Base-by-base conservation (phyloP, 73 alveolate genomes). In the Paraurostyla sp. region DNA sequence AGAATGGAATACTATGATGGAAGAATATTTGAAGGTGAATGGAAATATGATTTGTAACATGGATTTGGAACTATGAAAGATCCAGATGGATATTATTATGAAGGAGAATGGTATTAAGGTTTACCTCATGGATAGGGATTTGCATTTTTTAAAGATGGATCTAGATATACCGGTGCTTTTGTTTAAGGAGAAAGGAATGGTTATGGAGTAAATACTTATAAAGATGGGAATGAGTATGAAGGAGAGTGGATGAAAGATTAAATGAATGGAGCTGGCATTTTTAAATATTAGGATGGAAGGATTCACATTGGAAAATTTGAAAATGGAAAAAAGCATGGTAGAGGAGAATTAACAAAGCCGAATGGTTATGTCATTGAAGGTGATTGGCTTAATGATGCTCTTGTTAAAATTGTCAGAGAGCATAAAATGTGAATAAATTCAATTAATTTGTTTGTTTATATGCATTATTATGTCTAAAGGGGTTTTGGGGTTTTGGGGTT, bases 221-320 rank as follows among this genome's bases (percentile, higher is more conserved):
- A 73, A 23, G 84, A 75, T 54, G 76, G 78, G 15, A 35, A 43
- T 27, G 73, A 54, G 51, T 87, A 87, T 62, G 88, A 87, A n/a
- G 93, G 93, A 50, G 89, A 75, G 9, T 87, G 65, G 73, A 11
- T 40, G 40, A 87, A 75, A 43, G 93, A 80, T 23, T 11, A 75
- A 18, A 25, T 50, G 41, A 42, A 54, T 0, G 93, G 93, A 36
- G 76, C 48, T 25, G 93, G 93, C 0, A 50, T 71, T 23, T 85
- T 42, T 36, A 75, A 58, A 32, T 85, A 75, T 71, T 32, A 32
- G 0, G 82, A 49, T 58, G 93, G 93, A 3, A 71, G 68, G 49
- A 18, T 43, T 0, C 49, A 45, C 59, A 71, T 36, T n/a, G 91
- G 91, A 18, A 52, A 60, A 20, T 81, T 56, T 57, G 76, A 81